A percentile compares a stretch with the other conserved stretches of the same genome.
Evolutionary conservation across 805 yeast genomes (phyloP).

Genomic region (Kodamaea jinghongensis): DNA sequence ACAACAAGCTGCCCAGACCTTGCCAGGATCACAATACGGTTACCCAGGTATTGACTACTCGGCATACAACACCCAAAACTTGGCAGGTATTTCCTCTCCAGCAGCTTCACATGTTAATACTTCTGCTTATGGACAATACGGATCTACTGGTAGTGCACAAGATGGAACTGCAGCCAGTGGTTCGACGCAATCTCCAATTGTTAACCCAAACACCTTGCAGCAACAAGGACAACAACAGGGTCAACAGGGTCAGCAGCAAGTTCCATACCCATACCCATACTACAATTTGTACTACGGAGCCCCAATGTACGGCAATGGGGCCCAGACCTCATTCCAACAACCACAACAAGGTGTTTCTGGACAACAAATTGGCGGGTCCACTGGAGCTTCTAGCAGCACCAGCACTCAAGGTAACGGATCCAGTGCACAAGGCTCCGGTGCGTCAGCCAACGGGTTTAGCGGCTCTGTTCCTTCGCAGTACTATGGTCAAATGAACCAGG

Average conservation of each 20-base stretch:
- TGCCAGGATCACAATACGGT: slow-evolving; percentile 41
- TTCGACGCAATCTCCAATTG: slow-evolving; percentile 23
- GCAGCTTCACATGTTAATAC: slow-evolving; percentile 29
- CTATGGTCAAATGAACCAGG: slow-evolving; percentile 29
- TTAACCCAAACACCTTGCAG: slow-evolving; percentile 26
- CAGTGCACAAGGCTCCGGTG: slow-evolving; percentile 2
- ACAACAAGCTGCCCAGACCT: slow-evolving; percentile 38
- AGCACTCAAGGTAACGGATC: slow-evolving; percentile 7
- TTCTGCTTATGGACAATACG: slow-evolving; percentile 23
- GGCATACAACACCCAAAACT: slow-evolving; percentile 35
- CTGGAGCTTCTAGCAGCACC: slow-evolving; percentile 7
- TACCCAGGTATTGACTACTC: slow-evolving; percentile 46
- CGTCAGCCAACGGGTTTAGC: slow-evolving; percentile 12
- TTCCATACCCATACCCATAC: slow-evolving; percentile 42
- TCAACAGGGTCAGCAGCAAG: slow-evolving; percentile 9
- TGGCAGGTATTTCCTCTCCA: slow-evolving; percentile 26
- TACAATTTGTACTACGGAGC: slow-evolving; percentile 41
- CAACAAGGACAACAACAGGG: slow-evolving; percentile 1
- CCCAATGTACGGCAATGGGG: slow-evolving; percentile 38
- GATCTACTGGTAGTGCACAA: slow-evolving; percentile 16
- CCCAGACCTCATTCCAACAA: slow-evolving; percentile 10
- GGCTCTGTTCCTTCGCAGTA: slow-evolving; percentile 23
- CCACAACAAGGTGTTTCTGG: slow-evolving; percentile 5
- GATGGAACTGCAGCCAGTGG: slow-evolving; percentile 7
- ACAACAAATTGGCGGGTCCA: slow-evolving; percentile 9